Percentiles rank a stretch among this genome's conserved stretches.
Evolutionary conservation across 2,329 filamentous ascomycete genomes (phyloP).

Genomic region (Zalaria sp.): DNA sequence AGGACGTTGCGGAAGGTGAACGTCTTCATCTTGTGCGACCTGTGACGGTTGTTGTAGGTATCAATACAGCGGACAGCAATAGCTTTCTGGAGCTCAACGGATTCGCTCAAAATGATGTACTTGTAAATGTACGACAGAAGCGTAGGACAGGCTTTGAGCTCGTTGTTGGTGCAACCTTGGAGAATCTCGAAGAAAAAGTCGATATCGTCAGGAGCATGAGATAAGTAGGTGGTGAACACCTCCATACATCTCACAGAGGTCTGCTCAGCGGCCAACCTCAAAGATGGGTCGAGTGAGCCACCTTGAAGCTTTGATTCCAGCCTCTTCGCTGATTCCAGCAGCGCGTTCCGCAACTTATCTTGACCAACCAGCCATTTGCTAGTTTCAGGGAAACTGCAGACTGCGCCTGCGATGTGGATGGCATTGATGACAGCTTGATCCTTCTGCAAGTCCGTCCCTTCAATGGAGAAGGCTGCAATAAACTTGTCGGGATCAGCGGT

Average conservation of each 20-base stretch:
- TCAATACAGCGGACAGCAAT: conserved; percentile 78
- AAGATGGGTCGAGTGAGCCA: conserved; percentile 52
- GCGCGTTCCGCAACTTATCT: conserved; percentile 41
- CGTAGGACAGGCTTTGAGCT: conserved; percentile 62
- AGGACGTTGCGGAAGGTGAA: conserved; percentile 86
- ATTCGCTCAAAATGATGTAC: conserved; percentile 69
- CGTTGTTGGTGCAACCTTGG: conserved; percentile 68
- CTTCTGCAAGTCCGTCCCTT: conserved; percentile 48
- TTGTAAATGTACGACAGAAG: conserved; percentile 75
- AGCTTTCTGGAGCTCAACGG: conserved; percentile 72
- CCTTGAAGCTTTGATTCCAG: conserved; percentile 60
- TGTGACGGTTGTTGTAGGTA: conserved; percentile 63
- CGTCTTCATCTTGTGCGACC: conserved; percentile 79
- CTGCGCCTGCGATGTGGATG: conserved; percentile 69
- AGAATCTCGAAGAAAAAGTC: conserved; percentile 77
- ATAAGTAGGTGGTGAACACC: conserved; percentile 69
- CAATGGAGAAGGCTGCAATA: conserved; percentile 47
- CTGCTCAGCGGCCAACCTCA: conserved; percentile 79
- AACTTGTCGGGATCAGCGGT: conserved; percentile 60
- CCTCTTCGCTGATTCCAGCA: conserved; percentile 57
- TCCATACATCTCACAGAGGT: conserved; percentile 76
- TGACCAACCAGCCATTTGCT: conserved; percentile 51
- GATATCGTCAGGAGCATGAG: conserved; percentile 38
- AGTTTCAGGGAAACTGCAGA: conserved; percentile 52
- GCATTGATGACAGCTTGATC: conserved; percentile 75